Base-by-base conservation (phyloP, 345 rosid species). In the Microthlaspi erraticum region DNA sequence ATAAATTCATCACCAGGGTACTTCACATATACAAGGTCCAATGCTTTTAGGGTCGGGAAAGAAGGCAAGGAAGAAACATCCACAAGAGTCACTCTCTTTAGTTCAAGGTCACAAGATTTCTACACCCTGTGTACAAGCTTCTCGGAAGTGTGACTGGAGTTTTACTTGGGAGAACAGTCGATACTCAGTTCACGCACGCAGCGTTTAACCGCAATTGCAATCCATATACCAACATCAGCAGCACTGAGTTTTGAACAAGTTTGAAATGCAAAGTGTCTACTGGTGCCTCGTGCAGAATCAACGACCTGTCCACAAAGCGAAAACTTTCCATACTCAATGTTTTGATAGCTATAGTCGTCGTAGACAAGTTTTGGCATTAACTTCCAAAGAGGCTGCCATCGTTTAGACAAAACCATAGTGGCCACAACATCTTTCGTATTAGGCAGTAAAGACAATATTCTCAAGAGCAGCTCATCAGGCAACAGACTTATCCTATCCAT, bases 321-420 rank as follows among this genome's bases (percentile, higher is more conserved):
- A 41, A 60, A 60, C 65, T 6, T 42, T 14, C 65, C 65, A 42
- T 5, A 2, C 5, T 59, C 34, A 12, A 41, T 7, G 9, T 11
- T 39, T 8, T 11, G 7, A 4, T 8, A 38, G 18, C 34, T 39
- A 13, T 20, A 18, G n/a, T 59, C 44, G 5, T 41, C 12, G 46
- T 38, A 38, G 0, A 38, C 45, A 7, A 58, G 63, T 38, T 12
- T 58, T 4, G 72, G 72, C 54, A 55, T 45, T 1, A 11, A 2
- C 55, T 8, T 55, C 72, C 72, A 56, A 56, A 68, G 64, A 19
- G 0, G 5, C 0, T 13, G 10, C 72, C 64, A 68, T 0, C 42
- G 52, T 32, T 32, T 54, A 3, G 72, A 67, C 63, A 67, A 67
- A 43, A 67, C 44, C 63, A 67, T 67, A 8, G 72, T 67, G 5